Base-by-base conservation (phyloP, 2,329 filamentous ascomycete genomes). In the Nothophoma quercina region DNA sequence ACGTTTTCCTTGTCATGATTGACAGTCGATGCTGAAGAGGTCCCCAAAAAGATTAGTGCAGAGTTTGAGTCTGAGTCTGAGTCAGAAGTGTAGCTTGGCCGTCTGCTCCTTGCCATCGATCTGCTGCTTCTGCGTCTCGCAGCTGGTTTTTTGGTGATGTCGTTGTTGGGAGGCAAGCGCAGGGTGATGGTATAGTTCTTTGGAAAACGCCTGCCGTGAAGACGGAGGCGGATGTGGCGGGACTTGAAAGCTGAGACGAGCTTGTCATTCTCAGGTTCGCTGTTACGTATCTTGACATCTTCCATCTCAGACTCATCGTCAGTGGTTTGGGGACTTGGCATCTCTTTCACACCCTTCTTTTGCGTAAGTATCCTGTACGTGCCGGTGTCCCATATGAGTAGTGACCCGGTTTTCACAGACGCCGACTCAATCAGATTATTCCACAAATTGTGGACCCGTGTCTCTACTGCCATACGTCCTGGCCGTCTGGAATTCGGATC, bases 341-440 rank as follows among this genome's bases (percentile, higher is more conserved):
- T 64, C 35, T n/a, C 57, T 45, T 19, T 62, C 16, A 34, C 32
- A n/a, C 34, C 21, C 4, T 41, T 51, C 6, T 56, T 62, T 4
- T 60, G 44, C 10, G 67, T 60, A 6, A 79, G 60, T 9, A 78
- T 65, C 42, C 69, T 69, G 46, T 78, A 79, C 38, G 77, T 75
- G 18, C 77, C 77, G 7, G 71, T 78, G 36, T 79, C 77, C 76
- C 77, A 79, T 25, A 79, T 77, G 10, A 79, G 64, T 1, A 78
- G 63, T 5, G 73, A 76, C n/a, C 77, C 76, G 10, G 75, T 78
- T 9, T 72, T 75, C 42, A 70, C 64, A 3, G 70, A 75, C 1
- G 77, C 76, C 21, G 74, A 75, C 60, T 79, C 77, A 15, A 79
- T 77, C 15, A 79, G 62, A 41, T 79, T 74, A 32, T 78, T 78